Evolutionary conservation across 345 rosid species (phyloP), one percentile per base, ranked within the genome.

Genomic region (Eucalyptus decipiens): DNA sequence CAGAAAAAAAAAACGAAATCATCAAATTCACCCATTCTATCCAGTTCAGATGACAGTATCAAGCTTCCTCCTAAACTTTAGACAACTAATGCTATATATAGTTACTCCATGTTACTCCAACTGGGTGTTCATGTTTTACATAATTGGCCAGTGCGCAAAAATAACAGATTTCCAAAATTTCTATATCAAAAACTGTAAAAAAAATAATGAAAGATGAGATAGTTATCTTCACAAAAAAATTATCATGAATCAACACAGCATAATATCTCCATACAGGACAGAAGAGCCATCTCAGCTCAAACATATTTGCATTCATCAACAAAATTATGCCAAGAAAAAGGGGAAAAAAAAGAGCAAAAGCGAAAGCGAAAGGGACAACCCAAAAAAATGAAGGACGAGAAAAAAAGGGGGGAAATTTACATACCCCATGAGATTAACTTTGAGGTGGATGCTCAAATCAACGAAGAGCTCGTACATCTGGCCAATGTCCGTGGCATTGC

Each of bases 381-480:
- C 51, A 32, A 45, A 32, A 45, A 34, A 34, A 30, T 48, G 21
- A 54, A 86, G 54, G 14, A 45, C 50, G 24, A 76, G 45, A 54
- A 86, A 43, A 52, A 87, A 52, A 87, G 32, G n/a, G 87, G 85
- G 60, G 28, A 81, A 81, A 24, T 87, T 69, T 85, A 76, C 86
- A 56, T 93, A 96, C 99, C 99, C 99, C 97, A 97, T 91, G 87
- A 97, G 92, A 94, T 97, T 97, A 92, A 97, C 98, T 50, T 98
- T 94, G 92, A 97, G 93, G 93, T 94, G 99, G 90, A 96, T 93
- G 94, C 99, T 97, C 65, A 97, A 92, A 91, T 97, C 99, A 92
- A 95, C 85, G 96, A 97, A 97, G 91, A 97, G 98, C 96, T 97
- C 99, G 87, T 97, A 96, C 99, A 97, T 95, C 98, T 97, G 99